These are phyloP conservation scores for Gelatoporia subvermispora DNA, from an alignment of 768 basidiomycete species.

Conservation along the genomic window DNA sequence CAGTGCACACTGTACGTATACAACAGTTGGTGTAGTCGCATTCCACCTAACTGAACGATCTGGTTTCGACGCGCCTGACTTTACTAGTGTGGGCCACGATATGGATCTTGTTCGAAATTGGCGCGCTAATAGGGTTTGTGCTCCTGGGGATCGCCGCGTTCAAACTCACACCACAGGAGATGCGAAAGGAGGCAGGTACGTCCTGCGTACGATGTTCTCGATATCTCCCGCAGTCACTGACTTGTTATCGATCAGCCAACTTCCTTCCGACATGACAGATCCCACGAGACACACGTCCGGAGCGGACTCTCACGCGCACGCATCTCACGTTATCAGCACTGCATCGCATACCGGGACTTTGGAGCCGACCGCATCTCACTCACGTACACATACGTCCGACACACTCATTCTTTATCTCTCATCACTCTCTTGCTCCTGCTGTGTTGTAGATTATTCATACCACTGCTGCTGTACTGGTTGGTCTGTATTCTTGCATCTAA, in stretches of 20 bases:
- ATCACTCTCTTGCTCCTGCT: background rate
- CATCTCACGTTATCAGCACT: background rate
- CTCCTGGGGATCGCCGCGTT: slow-evolving; percentile 80
- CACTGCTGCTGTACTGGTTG: background rate
- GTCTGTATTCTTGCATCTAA: no score
- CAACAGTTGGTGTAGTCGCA: background rate
- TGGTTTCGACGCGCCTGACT: background rate
- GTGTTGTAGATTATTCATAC: slow-evolving; percentile 3
- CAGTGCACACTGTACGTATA: slow-evolving; percentile 60
- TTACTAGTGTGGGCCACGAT: slow-evolving; percentile 76
- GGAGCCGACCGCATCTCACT: no score
- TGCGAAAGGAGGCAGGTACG: slow-evolving; percentile 72
- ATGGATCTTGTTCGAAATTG: slow-evolving; percentile 80
- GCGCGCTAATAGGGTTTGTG: slow-evolving; percentile 70
- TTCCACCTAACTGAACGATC: background rate
- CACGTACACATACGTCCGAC: background rate
- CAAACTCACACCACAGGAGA: slow-evolving; percentile 61
- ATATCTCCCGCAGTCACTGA: no score
- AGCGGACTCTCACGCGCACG: background rate
- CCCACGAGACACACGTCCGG: background rate
- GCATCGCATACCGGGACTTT: no score
- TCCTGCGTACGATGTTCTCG: slow-evolving; percentile 7
- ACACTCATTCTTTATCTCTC: slow-evolving; percentile 3
- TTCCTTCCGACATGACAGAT: slow-evolving; percentile 55
- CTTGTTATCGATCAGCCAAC: slow-evolving; percentile 32